Conservation (phyloP, 2,329 filamentous ascomycete genomes). For the Sporothrix phasma region DNA sequence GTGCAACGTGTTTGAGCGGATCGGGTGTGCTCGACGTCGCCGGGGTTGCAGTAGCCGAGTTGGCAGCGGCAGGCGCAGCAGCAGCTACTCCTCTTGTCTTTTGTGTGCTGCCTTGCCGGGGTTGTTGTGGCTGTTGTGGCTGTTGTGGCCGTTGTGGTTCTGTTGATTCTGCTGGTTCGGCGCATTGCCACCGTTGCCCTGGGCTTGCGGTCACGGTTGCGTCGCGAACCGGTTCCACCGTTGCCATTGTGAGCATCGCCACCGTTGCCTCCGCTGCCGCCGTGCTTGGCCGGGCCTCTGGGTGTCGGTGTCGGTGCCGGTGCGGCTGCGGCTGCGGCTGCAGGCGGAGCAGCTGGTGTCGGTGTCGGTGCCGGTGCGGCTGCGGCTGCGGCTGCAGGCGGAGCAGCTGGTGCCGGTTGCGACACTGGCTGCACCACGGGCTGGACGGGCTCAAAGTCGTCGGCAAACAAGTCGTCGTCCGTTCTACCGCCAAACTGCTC, state of each 20-base stretch:
- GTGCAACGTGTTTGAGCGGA: neutral
- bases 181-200: neutral
- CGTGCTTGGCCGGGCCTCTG: neutral
- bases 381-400: neutral
- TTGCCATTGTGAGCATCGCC: neutral
- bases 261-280: neutral
- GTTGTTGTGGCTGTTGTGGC: neutral
- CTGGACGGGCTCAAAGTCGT: slow-evolving; percentile 50
- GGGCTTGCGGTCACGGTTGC: neutral
- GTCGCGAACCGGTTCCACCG: neutral
- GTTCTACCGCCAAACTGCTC: slow-evolving; percentile 52
- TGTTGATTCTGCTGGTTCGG: neutral
- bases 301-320: too few species aligned
- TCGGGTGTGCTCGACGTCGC: neutral
- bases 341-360: neutral
- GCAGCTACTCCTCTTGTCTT: neutral
- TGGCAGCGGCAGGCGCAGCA: neutral
- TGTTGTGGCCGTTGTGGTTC: neutral
- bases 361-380: too few species aligned
- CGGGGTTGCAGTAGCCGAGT: neutral
- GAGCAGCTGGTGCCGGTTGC: neutral
- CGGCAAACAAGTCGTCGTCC: slow-evolving; percentile 53
- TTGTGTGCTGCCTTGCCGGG: neutral
- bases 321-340: neutral
- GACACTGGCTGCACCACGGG: neutral